phyloP scores from a whole-genome alignment of 495 filamentous ascomycete genomes.

The Chaetomidium leptoderma region DNA sequence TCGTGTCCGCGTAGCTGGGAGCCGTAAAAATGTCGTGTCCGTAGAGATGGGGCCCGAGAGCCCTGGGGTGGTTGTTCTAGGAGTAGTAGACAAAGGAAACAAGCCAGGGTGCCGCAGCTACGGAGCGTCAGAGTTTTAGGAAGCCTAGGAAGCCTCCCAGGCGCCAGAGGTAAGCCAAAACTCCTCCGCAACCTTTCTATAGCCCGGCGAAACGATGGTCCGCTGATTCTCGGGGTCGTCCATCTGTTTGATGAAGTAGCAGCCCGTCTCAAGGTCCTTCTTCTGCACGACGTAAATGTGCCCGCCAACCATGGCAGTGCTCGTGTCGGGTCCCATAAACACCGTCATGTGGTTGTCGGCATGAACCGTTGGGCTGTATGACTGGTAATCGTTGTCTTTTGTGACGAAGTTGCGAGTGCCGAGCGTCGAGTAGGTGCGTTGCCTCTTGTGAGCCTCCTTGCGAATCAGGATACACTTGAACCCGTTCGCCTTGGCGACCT shows the following conservation, averaged over 20 bases:
- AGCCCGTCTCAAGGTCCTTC: neutral
- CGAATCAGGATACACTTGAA: conserved; percentile 1
- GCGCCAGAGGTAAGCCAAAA: neutral
- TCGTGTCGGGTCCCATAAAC: neutral
- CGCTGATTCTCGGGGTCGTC: neutral
- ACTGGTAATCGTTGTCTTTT: neutral
- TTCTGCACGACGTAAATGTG: neutral
- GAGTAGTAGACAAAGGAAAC: too few relatives aligned
- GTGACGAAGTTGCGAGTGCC: neutral
- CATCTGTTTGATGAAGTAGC: neutral
- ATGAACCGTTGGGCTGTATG: neutral
- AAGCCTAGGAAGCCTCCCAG: too few relatives aligned
- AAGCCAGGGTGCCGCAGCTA: too few relatives aligned
- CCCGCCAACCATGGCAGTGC: neutral
- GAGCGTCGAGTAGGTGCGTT: neutral
- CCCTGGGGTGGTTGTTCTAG: too few relatives aligned
- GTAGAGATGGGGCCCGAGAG: too few relatives aligned
- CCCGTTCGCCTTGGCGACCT: neutral
- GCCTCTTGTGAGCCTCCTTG: neutral
- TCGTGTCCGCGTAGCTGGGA: too few relatives aligned
- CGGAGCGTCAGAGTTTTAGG: too few relatives aligned
- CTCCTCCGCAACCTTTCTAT: neutral
- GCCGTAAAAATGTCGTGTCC: too few relatives aligned
- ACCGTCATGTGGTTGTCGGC: neutral
- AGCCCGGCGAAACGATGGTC: neutral